Evolutionary conservation across 2,329 filamentous ascomycete genomes (phyloP).

Genomic region (Botryotinia narcissicola): DNA sequence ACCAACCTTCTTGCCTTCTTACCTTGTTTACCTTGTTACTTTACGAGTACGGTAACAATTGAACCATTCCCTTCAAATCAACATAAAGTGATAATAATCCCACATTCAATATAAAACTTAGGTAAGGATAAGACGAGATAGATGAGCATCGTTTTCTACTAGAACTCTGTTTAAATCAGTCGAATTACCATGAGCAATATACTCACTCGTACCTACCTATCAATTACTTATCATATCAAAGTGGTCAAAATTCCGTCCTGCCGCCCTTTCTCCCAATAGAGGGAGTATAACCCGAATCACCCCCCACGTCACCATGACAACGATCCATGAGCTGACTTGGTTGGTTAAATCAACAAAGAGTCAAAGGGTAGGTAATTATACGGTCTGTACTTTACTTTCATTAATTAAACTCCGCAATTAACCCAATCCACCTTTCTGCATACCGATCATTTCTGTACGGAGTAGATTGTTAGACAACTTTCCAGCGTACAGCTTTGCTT

Average conservation of each 20-base stretch:
- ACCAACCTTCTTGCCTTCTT: background rate
- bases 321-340: background rate
- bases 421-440: slow-evolving; percentile 20
- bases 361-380: background rate
- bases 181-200: background rate
- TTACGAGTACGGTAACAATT: background rate
- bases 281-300: background rate
- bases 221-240: background rate
- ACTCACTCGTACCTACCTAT: background rate
- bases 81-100: background rate
- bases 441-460: slow-evolving; percentile 14
- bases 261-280: background rate
- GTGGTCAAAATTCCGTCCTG: background rate
- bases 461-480: background rate
- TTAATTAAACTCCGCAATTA: slow-evolving; percentile 12
- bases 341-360: slow-evolving; percentile 13
- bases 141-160: background rate
- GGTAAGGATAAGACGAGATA: background rate
- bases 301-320: slow-evolving; percentile 11
- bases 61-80: background rate
- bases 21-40: background rate
- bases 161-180: background rate
- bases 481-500: slow-evolving; percentile 1
- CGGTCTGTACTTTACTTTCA: background rate
- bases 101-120: background rate